A percentile compares a stretch with the other conserved stretches of the same genome.
phyloP scores from a whole-genome alignment of 1,284 basidiomycete genomes.

The Microbotryomycetes sp. region DNA sequence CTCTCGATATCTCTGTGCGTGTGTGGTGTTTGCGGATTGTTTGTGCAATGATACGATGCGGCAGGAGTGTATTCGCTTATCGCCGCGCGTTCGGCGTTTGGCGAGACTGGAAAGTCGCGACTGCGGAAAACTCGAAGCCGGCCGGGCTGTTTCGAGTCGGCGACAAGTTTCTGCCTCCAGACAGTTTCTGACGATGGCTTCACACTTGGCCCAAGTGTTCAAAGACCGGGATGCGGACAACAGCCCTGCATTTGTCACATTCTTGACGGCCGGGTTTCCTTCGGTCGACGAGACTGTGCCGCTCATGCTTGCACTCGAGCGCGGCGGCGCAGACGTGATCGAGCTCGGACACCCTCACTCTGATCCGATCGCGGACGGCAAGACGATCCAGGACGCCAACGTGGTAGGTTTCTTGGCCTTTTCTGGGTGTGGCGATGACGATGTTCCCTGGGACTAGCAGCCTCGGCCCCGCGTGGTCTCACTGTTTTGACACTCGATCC shows the following conservation, averaged over 20 bases:
- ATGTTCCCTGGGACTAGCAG: too few species aligned
- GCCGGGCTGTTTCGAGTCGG: background rate
- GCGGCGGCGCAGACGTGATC: constrained; percentile 88
- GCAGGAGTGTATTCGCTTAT: too few species aligned
- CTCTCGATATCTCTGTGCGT: too few species aligned
- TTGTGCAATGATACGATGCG: background rate
- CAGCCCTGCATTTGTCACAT: constrained; percentile 49
- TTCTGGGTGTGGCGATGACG: too few species aligned
- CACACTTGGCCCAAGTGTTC: constrained; percentile 10
- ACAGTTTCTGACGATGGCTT: background rate
- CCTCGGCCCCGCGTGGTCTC: too few species aligned
- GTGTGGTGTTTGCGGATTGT: background rate
- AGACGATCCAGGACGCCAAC: constrained; percentile 88
- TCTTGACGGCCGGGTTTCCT: constrained; percentile 87
- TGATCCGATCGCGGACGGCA: constrained; percentile 83
- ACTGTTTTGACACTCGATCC: too few species aligned
- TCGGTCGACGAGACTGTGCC: constrained; percentile 70
- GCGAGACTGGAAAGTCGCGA: too few species aligned
- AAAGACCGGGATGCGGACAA: constrained; percentile 13
- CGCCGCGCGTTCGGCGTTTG: too few species aligned
- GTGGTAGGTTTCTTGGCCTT: constrained; percentile 51
- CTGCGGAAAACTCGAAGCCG: too few species aligned
- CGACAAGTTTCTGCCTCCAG: background rate
- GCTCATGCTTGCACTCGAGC: constrained; percentile 81
- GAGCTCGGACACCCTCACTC: constrained; percentile 95